Conservation (phyloP, 1,284 basidiomycete species). For the Papiliotrema terrestris region DNA sequence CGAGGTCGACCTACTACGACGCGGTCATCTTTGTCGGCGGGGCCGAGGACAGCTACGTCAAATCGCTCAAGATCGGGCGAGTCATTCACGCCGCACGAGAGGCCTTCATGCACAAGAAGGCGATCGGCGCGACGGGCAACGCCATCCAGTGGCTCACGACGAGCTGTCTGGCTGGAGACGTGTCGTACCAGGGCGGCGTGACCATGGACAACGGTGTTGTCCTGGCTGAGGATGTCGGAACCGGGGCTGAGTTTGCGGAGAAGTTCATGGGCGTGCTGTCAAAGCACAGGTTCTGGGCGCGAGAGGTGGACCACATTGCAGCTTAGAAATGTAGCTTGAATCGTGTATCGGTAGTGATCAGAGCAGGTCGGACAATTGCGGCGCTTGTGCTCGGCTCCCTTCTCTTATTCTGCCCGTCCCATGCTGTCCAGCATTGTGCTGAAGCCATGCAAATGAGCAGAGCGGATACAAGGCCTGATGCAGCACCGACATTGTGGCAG, state of each 20-base stretch:
- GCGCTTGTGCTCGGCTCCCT: too few species aligned
- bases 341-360: too few species aligned
- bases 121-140: constrained; percentile 66
- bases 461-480: too few species aligned
- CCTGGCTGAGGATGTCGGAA: constrained; percentile 39
- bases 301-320: constrained; percentile 44
- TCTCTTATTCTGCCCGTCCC: too few species aligned
- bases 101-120: constrained; percentile 73
- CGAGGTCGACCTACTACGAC: constrained; percentile 75
- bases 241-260: constrained; percentile 44
- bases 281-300: constrained; percentile 47
- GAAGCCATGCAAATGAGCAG: too few species aligned
- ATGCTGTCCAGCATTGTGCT: too few species aligned
- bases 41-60: constrained; percentile 51
- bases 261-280: constrained; percentile 37
- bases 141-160: constrained; percentile 40
- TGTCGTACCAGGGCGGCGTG: constrained; percentile 33
- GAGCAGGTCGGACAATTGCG: too few species aligned
- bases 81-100: constrained; percentile 64
- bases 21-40: constrained; percentile 70
- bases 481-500: too few species aligned
- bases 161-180: constrained; percentile 40
- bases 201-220: constrained; percentile 43
- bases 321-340: constrained; percentile 22
- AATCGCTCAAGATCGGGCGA: constrained; percentile 52